These are phyloP conservation scores for Trichoderma gamsii DNA, from an alignment of 495 filamentous ascomycete genomes.

Conservation along the genomic window DNA sequence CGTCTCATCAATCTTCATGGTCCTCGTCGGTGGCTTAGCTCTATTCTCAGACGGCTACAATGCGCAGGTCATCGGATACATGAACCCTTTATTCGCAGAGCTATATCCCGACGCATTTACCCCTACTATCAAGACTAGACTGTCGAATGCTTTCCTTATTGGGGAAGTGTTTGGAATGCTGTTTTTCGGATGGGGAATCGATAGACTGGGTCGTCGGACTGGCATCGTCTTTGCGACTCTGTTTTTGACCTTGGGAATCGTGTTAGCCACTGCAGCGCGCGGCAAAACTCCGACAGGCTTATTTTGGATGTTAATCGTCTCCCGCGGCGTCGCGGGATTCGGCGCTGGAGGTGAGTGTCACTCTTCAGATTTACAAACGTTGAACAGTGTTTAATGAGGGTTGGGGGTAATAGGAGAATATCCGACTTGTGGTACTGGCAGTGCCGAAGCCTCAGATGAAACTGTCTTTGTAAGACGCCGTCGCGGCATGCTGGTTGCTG, in stretches of 20 bases:
- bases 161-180: slow-evolving; percentile 4
- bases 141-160: not conserved
- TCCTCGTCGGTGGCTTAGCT: not conserved
- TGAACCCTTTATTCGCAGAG: not conserved
- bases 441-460: slow-evolving; percentile 38
- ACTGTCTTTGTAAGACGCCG: slow-evolving; percentile 14
- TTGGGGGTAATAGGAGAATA: slow-evolving; percentile 28
- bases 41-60: slow-evolving; percentile 9
- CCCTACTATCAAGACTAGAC: not conserved
- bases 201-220: not conserved
- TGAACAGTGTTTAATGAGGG: not conserved
- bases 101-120: not conserved
- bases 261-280: slow-evolving; percentile 29
- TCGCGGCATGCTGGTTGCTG: not conserved
- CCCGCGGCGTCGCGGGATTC: slow-evolving; percentile 33
- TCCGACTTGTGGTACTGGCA: slow-evolving; percentile 34
- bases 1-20: slow-evolving; percentile 1
- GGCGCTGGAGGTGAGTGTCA: slow-evolving; percentile 31
- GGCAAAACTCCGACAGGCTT: slow-evolving; percentile 21
- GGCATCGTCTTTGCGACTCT: slow-evolving; percentile 7
- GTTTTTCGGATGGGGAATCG: not conserved
- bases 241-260: slow-evolving; percentile 21
- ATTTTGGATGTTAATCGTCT: not conserved
- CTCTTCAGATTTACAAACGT: not conserved
- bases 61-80: slow-evolving; percentile 3